Evolutionary conservation across 306 rosid species (phyloP), one percentile per base, ranked within the genome.

Genomic region (Arachis hypogaea): DNA sequence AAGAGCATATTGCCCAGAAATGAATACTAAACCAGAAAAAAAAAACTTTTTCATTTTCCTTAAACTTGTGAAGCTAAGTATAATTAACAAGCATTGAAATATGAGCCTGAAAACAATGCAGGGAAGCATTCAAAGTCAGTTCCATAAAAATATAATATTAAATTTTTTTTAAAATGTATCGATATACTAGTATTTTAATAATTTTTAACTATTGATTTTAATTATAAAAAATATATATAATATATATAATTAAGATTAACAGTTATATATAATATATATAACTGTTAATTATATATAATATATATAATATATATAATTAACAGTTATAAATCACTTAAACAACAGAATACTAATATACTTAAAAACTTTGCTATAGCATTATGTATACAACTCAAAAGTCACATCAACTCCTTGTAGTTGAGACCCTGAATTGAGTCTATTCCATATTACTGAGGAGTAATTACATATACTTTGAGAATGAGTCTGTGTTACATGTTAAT

Each of bases 1-100:
- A 33, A 33, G 38, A 61, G 11, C 36, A 74, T 28, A 55, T 45
- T 60, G 41, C 22, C 67, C 52, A 66, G 45, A 44, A 49, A 42
- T 29, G 59, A 66, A 66, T 51, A 59, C 29, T 40, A 49, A 49
- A 29, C 46, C 22, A 11, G 12, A 10, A 71, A 78, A 49, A 3
- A 3, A 69, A 62, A 10, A 6, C 11, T 28, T 43, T 55, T 28
- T 59, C 42, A 16, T 10, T 36, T 38, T 69, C 5, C 63, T 41
- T 38, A 11, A 9, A 72, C 1, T n/a, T 5, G 33, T 46, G 36
- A 16, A 16, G 12, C 22, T 28, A 59, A 46, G 14, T 11, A 59
- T 11, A 59, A 7, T 46, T 46, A 49, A 49, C 5, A 4, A 11
- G 4, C 14, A 10, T 3, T 49, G 33, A 42, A 49, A 49, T 43